Evolutionary conservation across 306 rosid species (phyloP).

Genomic region (Pterocarpus santalinus): DNA sequence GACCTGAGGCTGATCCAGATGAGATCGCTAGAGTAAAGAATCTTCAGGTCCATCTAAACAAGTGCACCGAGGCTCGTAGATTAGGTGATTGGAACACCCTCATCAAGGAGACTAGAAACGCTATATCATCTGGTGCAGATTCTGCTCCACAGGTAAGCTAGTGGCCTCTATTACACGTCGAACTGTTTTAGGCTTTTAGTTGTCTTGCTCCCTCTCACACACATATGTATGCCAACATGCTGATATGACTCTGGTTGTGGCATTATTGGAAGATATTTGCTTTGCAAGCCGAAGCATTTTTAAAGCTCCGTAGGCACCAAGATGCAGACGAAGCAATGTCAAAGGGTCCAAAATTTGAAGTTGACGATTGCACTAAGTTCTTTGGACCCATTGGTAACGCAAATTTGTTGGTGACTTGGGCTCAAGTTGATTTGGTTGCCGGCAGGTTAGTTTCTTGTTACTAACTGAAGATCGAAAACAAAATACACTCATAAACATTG

Average conservation of each 20-base stretch:
- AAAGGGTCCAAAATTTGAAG: constrained; percentile 68
- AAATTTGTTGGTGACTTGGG: constrained; percentile 58
- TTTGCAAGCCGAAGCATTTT: constrained; percentile 79
- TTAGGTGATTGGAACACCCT: constrained; percentile 81
- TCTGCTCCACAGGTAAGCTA: constrained; percentile 78
- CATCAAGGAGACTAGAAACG: constrained; percentile 57
- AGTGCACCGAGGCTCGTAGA: constrained; percentile 82
- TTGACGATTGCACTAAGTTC: constrained; percentile 67
- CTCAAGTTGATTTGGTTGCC: constrained; percentile 66
- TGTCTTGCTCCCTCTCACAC: too few relatives aligned
- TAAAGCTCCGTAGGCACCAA: constrained; percentile 76
- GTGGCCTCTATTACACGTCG: background rate
- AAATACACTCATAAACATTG: background rate
- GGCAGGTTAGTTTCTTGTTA: constrained; percentile 65
- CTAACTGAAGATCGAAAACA: background rate
- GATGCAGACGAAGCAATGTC: constrained; percentile 74
- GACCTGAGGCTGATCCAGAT: constrained; percentile 75
- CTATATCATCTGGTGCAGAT: constrained; percentile 78
- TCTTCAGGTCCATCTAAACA: constrained; percentile 66
- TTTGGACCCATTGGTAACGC: constrained; percentile 74
- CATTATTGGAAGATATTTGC: constrained; percentile 68
- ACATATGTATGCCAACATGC: background rate
- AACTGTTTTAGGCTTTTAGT: background rate
- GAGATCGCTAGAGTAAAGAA: constrained; percentile 65
- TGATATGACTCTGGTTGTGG: constrained; percentile 27